Evolutionary conservation across 1,139 yeast genomes (phyloP).

Genomic region (Geotrichum restrictum): DNA sequence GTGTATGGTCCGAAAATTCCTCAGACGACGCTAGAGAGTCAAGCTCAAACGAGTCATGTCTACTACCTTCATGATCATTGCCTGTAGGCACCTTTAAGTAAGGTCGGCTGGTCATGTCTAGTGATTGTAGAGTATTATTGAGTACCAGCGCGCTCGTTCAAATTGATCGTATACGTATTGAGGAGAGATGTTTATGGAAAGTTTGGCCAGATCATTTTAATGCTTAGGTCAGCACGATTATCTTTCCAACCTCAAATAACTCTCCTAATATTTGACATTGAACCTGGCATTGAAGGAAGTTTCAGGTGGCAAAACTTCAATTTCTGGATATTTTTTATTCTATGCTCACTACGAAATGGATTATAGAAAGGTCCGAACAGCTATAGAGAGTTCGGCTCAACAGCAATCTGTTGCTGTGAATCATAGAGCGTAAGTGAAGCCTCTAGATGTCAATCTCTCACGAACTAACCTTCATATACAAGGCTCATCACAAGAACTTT

Average conservation of each 20-base stretch:
- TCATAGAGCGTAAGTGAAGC: conserved; percentile 39
- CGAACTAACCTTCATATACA: too few species aligned
- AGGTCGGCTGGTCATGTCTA: conserved; percentile 4
- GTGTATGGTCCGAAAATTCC: conserved; percentile 24
- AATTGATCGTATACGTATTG: too few species aligned
- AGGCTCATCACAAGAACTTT: conserved; percentile 41
- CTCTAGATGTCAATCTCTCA: too few species aligned
- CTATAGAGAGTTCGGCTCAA: conserved; percentile 21
- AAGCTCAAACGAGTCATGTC: conserved; percentile 37
- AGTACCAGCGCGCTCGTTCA: too few species aligned
- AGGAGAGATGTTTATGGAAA: too few species aligned
- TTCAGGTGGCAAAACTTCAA: conserved; percentile 5
- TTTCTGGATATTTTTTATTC: not conserved
- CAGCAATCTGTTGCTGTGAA: conserved; percentile 40
- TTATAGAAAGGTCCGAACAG: conserved; percentile 28
- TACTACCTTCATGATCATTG: not conserved
- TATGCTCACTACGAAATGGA: conserved; percentile 25
- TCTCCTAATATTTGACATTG: not conserved
- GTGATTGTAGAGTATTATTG: not conserved
- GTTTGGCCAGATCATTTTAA: too few species aligned
- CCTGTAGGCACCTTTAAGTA: conserved; percentile 13
- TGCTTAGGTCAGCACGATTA: not conserved
- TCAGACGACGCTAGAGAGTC: conserved; percentile 39
- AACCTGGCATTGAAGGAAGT: not conserved
- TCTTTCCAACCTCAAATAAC: not conserved